These are phyloP conservation scores for Mariannaea elegans DNA, from an alignment of 2,329 filamentous ascomycete genomes.

Conservation along the genomic window DNA sequence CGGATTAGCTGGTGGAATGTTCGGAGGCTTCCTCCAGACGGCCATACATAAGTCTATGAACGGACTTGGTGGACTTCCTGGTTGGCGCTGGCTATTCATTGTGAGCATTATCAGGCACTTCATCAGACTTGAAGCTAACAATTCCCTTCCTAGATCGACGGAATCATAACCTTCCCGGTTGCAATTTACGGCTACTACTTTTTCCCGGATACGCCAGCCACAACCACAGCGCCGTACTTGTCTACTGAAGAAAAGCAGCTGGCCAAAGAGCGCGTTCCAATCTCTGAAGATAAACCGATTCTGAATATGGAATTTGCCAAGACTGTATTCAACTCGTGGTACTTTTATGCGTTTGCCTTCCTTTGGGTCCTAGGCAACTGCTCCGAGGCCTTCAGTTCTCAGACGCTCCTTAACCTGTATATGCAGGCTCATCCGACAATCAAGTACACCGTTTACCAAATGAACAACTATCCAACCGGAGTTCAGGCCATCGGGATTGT, in stretches of 20 bases:
- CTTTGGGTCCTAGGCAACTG: conserved; percentile 48
- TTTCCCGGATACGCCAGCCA: conserved; percentile 58
- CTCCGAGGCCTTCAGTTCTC: conserved; percentile 46
- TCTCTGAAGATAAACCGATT: conserved; percentile 7
- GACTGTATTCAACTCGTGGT: conserved; percentile 22
- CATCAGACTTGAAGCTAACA: not conserved
- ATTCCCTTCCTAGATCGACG: conserved; percentile 49
- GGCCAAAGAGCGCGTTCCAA: conserved; percentile 10
- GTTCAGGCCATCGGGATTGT: conserved; percentile 21
- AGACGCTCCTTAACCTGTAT: conserved; percentile 26
- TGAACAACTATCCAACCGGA: conserved; percentile 25
- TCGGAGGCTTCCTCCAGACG: conserved; percentile 58
- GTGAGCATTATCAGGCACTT: not conserved
- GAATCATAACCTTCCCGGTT: conserved; percentile 61
- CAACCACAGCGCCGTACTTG: conserved; percentile 45
- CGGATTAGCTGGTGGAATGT: conserved; percentile 64
- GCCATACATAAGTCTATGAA: conserved; percentile 57
- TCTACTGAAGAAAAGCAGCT: conserved; percentile 39
- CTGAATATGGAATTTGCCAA: conserved; percentile 29
- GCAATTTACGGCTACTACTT: conserved; percentile 59
- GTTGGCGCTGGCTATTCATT: conserved; percentile 26
- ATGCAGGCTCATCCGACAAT: conserved; percentile 17
- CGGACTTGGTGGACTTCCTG: conserved; percentile 36
- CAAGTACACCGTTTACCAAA: conserved; percentile 15
- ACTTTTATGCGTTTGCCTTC: conserved; percentile 40